Evolutionary conservation across 352 stramenopile genomes (phyloP).

Genomic region (Globisporangium abappressorium): DNA sequence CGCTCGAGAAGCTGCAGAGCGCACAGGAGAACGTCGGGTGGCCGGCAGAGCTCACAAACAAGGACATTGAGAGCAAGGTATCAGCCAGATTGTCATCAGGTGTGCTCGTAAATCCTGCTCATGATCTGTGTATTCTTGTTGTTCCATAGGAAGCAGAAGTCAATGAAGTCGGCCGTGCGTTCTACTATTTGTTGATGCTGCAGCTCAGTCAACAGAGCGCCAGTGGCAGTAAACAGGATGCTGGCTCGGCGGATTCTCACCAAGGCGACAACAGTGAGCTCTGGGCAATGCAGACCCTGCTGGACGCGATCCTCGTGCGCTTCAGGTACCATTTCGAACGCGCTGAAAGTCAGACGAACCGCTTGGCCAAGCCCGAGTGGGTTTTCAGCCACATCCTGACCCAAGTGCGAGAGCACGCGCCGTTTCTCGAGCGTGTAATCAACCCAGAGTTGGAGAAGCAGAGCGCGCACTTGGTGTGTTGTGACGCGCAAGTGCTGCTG

Average conservation of each 20-base stretch:
- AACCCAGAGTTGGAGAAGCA: slow-evolving; percentile 48
- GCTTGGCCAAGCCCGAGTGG: slow-evolving; percentile 75
- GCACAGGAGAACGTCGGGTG: slow-evolving; percentile 45
- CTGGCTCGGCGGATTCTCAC: background rate
- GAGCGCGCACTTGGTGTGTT: slow-evolving; percentile 43
- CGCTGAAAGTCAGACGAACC: slow-evolving; percentile 63
- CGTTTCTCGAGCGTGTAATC: slow-evolving; percentile 40
- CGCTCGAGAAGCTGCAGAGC: slow-evolving; percentile 47
- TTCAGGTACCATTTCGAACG: slow-evolving; percentile 79
- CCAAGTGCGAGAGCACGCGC: slow-evolving; percentile 43
- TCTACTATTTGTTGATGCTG: slow-evolving; percentile 53
- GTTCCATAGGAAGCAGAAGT: slow-evolving; percentile 25
- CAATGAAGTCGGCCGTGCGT: slow-evolving; percentile 32
- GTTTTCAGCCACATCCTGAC: slow-evolving; percentile 58
- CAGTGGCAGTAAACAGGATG: background rate
- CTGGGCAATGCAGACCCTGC: slow-evolving; percentile 64
- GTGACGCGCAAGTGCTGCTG: slow-evolving; percentile 59
- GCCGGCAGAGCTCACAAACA: slow-evolving; percentile 34
- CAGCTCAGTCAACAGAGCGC: slow-evolving; percentile 46
- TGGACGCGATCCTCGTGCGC: slow-evolving; percentile 52
- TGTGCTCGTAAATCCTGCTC: background rate
- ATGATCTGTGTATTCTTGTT: background rate
- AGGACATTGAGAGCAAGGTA: slow-evolving; percentile 34
- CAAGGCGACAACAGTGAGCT: slow-evolving; percentile 23
- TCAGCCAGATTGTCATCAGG: background rate